Evolutionary conservation across 164 flowering plant genomes (phyloP).

Genomic region (Chloranthus sessilifolius): DNA sequence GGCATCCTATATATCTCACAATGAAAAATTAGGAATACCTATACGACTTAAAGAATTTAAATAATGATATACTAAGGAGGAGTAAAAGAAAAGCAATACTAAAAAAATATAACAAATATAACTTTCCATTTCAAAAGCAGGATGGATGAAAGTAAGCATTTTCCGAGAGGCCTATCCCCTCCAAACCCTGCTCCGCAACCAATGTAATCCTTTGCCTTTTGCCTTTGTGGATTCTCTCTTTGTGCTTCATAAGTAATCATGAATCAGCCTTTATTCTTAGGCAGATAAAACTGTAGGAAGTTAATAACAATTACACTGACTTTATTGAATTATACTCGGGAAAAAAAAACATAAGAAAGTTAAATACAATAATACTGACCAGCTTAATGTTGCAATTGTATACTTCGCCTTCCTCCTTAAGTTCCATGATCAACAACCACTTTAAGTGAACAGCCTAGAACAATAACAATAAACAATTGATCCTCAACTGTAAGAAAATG

Average conservation of each 20-base stretch:
- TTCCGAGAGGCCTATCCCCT: constrained; percentile 88
- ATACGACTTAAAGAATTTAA: too few species aligned
- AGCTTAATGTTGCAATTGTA: constrained; percentile 50
- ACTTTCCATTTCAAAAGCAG: too few species aligned
- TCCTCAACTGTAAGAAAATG: too few species aligned
- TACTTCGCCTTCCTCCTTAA: constrained; percentile 11
- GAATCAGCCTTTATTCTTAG: background rate
- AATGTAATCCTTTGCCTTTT: constrained; percentile 62
- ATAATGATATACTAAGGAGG: too few species aligned
- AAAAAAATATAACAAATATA: too few species aligned
- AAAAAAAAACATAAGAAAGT: background rate
- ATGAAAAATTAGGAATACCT: too few species aligned
- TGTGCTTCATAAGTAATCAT: constrained; percentile 21
- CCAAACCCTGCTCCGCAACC: constrained; percentile 99
- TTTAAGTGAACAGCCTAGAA: too few species aligned
- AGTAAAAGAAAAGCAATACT: too few species aligned
- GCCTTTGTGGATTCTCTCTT: constrained; percentile 59
- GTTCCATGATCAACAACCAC: constrained; percentile 37
- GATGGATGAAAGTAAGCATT: too few species aligned
- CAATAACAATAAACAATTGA: too few species aligned
- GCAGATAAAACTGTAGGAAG: too few species aligned
- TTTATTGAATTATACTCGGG: background rate
- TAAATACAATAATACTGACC: constrained; percentile 27
- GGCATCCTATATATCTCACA: too few species aligned
- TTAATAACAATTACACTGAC: background rate